A percentile compares a stretch with the other conserved stretches of the same genome.
Evolutionary conservation across 257 asterid species (phyloP).

Genomic region (Henckelia pumila): DNA sequence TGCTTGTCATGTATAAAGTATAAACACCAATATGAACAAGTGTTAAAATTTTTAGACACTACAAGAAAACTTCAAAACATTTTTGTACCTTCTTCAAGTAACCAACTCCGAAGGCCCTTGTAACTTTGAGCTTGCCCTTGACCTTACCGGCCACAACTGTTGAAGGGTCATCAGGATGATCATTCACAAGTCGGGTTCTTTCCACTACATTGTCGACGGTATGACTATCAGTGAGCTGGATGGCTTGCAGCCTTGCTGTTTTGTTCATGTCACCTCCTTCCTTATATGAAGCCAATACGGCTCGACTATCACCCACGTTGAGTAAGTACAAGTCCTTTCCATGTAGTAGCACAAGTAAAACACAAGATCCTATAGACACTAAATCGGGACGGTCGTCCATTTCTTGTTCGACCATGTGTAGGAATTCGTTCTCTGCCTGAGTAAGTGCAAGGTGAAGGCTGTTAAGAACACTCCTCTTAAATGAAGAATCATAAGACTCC

Average conservation of each 20-base stretch:
- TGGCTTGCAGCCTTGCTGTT: slow-evolving; percentile 39
- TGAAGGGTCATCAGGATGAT: slow-evolving; percentile 77
- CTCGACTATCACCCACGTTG: slow-evolving; percentile 92
- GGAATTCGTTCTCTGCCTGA: slow-evolving; percentile 82
- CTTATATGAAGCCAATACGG: slow-evolving; percentile 69
- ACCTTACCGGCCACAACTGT: slow-evolving; percentile 62
- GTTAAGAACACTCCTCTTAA: slow-evolving; percentile 53
- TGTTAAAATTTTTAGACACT: not conserved
- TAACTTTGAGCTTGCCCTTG: slow-evolving; percentile 88
- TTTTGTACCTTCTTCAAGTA: slow-evolving; percentile 80
- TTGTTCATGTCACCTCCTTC: slow-evolving; percentile 25
- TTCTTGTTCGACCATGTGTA: slow-evolving; percentile 92
- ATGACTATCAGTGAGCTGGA: slow-evolving; percentile 81
- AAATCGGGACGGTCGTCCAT: slow-evolving; percentile 97
- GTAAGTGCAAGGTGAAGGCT: slow-evolving; percentile 67
- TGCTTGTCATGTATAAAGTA: not conserved
- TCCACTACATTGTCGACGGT: slow-evolving; percentile 81
- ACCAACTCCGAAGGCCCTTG: slow-evolving; percentile 98
- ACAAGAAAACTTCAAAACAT: not conserved
- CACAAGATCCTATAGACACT: slow-evolving; percentile 89
- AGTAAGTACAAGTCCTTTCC: slow-evolving; percentile 79
- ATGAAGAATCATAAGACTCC: slow-evolving; percentile 30
- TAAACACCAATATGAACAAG: not conserved
- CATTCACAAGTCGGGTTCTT: slow-evolving; percentile 52
- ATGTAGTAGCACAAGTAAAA: slow-evolving; percentile 58